Base-by-base conservation (phyloP, 768 basidiomycete species). In the Suillus subluteus region DNA sequence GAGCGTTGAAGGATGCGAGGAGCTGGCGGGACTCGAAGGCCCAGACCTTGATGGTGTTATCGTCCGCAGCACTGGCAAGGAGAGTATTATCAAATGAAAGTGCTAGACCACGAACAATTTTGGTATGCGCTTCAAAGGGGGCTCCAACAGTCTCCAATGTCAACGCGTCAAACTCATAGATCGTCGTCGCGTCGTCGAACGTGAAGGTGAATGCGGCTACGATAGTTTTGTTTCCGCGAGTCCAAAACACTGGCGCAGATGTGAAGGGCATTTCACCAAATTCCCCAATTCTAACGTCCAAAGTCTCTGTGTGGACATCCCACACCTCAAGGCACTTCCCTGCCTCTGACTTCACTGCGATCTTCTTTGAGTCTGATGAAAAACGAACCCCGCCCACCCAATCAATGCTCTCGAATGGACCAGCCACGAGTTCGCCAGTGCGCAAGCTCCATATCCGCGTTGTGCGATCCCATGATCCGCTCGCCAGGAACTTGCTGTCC, bases 261-360 rank as follows among this genome's bases (percentile, higher is more conserved):
- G 58, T 9, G n/a, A 55, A 55, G 30, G 54, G 32, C 0, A 6
- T 55, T 18, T 55, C 54, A 11, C 54, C 54, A 6, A 32, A 55
- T 23, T 23, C 21, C 6, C 56, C 56, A n/a, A 58, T 6, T 38
- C 56, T 38, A 15, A 38, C 56, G 15, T 58, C 56, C 37, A 38
- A 23, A n/a, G 37, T 23, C n/a, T 23, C n/a, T 38, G 37, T 38
- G 12, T 38, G 56, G 56, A 58, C 13, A 15, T 58, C 13, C 56
- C 56, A 58, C 56, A 58, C 56, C 37, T 58, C 56, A 15, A 58
- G 56, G n/a, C 56, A 37, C 35, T 58, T 38, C 35, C 37, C 56
- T 6, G 13, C 32, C 55, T 35, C 12, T n/a, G 37, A 38, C 35
- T 38, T 37, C 37, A 38, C 37, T 21, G 37, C 56, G 7, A 58